Conservation (phyloP, 257 asterid genomes). For the Handroanthus guayacan region DNA sequence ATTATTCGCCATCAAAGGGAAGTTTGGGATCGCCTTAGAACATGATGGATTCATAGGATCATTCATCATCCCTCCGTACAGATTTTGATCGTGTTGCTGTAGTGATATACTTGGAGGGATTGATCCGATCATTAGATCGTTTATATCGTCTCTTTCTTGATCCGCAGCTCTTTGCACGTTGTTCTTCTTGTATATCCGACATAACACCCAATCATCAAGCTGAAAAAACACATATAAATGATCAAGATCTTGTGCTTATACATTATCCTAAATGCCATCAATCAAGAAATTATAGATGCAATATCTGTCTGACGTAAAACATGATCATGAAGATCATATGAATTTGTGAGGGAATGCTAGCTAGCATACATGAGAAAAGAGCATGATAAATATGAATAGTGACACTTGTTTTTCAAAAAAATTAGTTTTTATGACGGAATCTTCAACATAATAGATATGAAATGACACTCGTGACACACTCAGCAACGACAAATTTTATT, state of each 20-base stretch:
- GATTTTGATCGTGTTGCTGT: conserved; percentile 46
- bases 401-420: too few relatives aligned
- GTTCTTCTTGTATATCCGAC: conserved; percentile 81
- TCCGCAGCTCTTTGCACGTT: conserved; percentile 66
- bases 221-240: conserved; percentile 17
- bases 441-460: too few relatives aligned
- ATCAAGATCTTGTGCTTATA: not conserved
- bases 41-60: conserved; percentile 15
- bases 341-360: too few relatives aligned
- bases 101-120: conserved; percentile 43
- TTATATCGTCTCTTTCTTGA: conserved; percentile 61
- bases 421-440: too few relatives aligned
- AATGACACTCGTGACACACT: too few relatives aligned
- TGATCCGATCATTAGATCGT: conserved; percentile 49
- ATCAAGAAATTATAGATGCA: too few relatives aligned
- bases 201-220: conserved; percentile 89
- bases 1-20: conserved; percentile 36
- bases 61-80: conserved; percentile 62
- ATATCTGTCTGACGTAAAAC: too few relatives aligned
- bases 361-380: too few relatives aligned
- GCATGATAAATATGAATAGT: too few relatives aligned
- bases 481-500: too few relatives aligned
- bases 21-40: not conserved
- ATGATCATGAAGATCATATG: too few relatives aligned
- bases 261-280: too few relatives aligned